Base-by-base conservation (phyloP, 192 early-diverging fungal genomes). In the Haplosporangium gracile region DNA sequence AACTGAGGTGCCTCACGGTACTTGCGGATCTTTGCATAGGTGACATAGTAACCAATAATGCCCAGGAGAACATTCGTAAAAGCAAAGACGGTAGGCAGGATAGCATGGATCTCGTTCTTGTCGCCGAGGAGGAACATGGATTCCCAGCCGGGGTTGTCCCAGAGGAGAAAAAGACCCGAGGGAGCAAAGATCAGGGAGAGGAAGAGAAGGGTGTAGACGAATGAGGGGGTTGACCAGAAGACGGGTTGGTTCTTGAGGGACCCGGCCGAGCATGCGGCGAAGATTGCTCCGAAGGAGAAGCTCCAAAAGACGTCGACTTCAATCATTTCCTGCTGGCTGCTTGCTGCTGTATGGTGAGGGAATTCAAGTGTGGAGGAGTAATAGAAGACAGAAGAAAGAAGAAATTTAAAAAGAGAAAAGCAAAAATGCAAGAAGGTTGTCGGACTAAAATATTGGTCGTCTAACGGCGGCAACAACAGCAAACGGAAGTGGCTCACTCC, bases 141-240 rank as follows among this genome's bases (percentile, higher is more conserved):
- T 51, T 86, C 84, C 84, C 84, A 86, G 40, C 84, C 84, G 16
- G 84, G 84, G 68, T 86, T 86, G 53, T 86, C 84, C 84, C 84
- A 86, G 53, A 86, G 79, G 32, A 86, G 79, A 40, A 75, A 86
- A 20, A 86, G 78, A 8, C 84, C 84, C 29, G 84, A 86, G 72
- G 84, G 84, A 8, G 84, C 84, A 86, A 86, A 86, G 72, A 86
- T 86, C 13, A 86, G 72, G 22, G 84, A 86, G 53, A 86, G 76
- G 68, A 86, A 86, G 38, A 86, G 75, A 38, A 86, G 79, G 49
- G 69, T 81, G 68, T 86, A 86, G 34, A 86, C 84, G 26, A 86
- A 86, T 32, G 84, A 86, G 38, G 84, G 84, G 0, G 84, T 78
- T 26, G 10, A 16, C 84, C 84, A 86, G 49, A 81, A 81, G 22